Percentiles rank a stretch among this genome's conserved stretches.
These are phyloP conservation scores for Stephanodiscus minutulus DNA, from an alignment of 108 stramenopile genomes.

Conservation along the genomic window DNA sequence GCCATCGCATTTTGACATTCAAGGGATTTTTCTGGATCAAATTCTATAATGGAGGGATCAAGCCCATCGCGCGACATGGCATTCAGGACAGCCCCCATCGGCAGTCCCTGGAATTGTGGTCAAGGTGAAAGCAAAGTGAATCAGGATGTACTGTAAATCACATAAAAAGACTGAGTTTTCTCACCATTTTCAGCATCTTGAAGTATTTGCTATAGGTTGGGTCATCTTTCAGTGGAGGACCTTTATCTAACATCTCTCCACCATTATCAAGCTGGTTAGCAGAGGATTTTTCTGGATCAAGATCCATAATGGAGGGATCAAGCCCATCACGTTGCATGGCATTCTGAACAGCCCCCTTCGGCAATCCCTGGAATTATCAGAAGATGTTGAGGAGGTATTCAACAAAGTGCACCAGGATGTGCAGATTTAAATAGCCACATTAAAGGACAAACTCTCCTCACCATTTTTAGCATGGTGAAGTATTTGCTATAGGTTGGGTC, in stretches of 20 bases:
- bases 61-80: conserved; percentile 49
- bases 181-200: conserved; percentile 69
- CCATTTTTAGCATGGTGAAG: conserved; percentile 67
- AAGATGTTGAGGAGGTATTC: background rate
- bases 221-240: conserved; percentile 77
- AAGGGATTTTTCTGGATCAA: conserved; percentile 73
- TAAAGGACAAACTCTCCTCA: background rate
- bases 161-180: background rate
- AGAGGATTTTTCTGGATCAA: conserved; percentile 68
- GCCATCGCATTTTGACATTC: conserved; percentile 18
- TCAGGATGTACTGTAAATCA: background rate
- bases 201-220: conserved; percentile 77
- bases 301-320: conserved; percentile 73
- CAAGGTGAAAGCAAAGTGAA: background rate
- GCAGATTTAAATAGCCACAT: background rate
- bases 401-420: background rate
- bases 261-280: too few species aligned
- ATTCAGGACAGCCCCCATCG: conserved; percentile 70
- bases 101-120: conserved; percentile 55
- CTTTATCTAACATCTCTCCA: conserved; percentile 25
- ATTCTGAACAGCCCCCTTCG: conserved; percentile 41
- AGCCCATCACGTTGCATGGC: conserved; percentile 69
- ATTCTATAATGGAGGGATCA: conserved; percentile 70
- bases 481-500: conserved; percentile 72
- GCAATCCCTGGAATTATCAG: conserved; percentile 9